These are phyloP conservation scores for Serendipita sp. DNA, from an alignment of 768 basidiomycete genomes.

Conservation along the genomic window DNA sequence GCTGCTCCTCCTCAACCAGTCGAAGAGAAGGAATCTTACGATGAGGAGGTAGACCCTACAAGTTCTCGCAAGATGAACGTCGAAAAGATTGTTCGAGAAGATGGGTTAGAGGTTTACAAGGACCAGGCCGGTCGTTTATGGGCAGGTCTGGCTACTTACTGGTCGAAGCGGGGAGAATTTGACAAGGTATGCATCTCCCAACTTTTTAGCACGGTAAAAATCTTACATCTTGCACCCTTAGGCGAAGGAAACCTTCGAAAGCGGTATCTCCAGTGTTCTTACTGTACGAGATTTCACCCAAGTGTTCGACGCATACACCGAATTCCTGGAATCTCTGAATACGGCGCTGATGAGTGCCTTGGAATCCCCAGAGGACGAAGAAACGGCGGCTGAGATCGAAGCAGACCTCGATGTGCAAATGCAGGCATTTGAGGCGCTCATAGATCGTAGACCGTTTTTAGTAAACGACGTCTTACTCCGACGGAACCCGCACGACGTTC, in stretches of 20 bases:
- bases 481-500: constrained; percentile 92
- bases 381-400: constrained; percentile 61
- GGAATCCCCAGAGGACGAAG: constrained; percentile 70
- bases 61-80: constrained; percentile 63
- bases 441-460: constrained; percentile 89
- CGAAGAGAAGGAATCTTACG: constrained; percentile 39
- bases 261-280: constrained; percentile 65
- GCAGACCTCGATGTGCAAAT: constrained; percentile 72
- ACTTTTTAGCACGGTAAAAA: neutral
- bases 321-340: constrained; percentile 82
- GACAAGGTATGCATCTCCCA: constrained; percentile 26
- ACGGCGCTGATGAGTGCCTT: constrained; percentile 76
- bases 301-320: constrained; percentile 91
- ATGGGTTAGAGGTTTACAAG: constrained; percentile 79
- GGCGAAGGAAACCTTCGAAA: constrained; percentile 75
- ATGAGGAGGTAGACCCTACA: constrained; percentile 71
- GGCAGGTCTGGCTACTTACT: constrained; percentile 93
- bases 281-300: constrained; percentile 96
- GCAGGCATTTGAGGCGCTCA: constrained; percentile 84
- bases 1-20: constrained; percentile 46
- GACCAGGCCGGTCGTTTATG: constrained; percentile 94
- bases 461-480: constrained; percentile 88
- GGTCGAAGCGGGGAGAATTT: constrained; percentile 95
- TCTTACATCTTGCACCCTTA: constrained; percentile 14
- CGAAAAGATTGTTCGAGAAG: constrained; percentile 65